Evolutionary conservation across 1,139 yeast genomes (phyloP).

Genomic region (Scheffersomyces cryptocercus): DNA sequence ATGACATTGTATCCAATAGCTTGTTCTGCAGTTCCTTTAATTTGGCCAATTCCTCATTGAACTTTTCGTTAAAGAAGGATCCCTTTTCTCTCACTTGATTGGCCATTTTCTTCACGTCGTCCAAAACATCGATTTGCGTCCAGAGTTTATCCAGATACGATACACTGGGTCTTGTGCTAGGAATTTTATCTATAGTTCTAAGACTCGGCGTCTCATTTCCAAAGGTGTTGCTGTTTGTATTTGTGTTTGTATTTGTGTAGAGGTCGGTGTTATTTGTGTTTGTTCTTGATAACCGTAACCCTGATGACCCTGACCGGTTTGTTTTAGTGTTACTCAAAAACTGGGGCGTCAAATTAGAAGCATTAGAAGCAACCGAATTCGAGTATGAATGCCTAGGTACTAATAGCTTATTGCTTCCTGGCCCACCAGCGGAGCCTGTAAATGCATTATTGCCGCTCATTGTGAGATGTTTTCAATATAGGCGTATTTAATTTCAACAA

Average conservation of each 20-base stretch:
- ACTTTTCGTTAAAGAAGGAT: slow-evolving; percentile 64
- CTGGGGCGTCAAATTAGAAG: slow-evolving; percentile 5
- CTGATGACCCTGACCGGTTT: slow-evolving; percentile 16
- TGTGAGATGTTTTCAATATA: too few relatives aligned
- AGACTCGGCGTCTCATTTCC: slow-evolving; percentile 29
- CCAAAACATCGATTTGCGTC: slow-evolving; percentile 86
- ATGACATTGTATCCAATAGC: slow-evolving; percentile 57
- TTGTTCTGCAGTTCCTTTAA: slow-evolving; percentile 63
- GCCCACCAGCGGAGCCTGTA: neutral
- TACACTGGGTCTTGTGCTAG: slow-evolving; percentile 51
- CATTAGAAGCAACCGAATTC: slow-evolving; percentile 9
- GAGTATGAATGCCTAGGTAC: slow-evolving; percentile 14
- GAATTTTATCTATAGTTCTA: slow-evolving; percentile 44
- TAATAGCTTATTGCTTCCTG: slow-evolving; percentile 5
- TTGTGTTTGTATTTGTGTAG: slow-evolving; percentile 5
- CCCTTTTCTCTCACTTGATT: slow-evolving; percentile 51
- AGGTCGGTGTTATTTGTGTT: slow-evolving; percentile 26
- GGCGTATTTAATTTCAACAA: too few relatives aligned
- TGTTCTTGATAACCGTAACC: slow-evolving; percentile 24
- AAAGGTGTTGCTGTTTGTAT: slow-evolving; percentile 3
- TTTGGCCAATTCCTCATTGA: slow-evolving; percentile 54
- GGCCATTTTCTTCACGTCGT: slow-evolving; percentile 73
- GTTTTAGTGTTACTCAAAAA: slow-evolving; percentile 2
- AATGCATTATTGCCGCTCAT: too few relatives aligned
- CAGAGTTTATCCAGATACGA: slow-evolving; percentile 74